Evolutionary conservation across 2,329 filamentous ascomycete genomes (phyloP).

Genomic region (Fusarium lateritium): DNA sequence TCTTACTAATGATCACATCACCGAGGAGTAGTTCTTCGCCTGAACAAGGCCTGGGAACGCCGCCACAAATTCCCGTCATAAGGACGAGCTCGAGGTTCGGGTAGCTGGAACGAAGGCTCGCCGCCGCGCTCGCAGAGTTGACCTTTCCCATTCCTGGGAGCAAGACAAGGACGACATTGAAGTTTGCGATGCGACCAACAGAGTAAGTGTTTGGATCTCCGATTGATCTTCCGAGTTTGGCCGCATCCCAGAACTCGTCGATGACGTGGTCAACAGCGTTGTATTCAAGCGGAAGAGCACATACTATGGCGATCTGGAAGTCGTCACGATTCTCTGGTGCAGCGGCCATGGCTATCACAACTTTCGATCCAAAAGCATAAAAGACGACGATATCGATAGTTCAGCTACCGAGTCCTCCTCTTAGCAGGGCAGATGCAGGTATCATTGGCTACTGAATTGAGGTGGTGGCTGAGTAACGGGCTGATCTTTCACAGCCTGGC

Average conservation of each 20-base stretch:
- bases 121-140: constrained; percentile 45
- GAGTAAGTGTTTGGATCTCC: constrained; percentile 52
- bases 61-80: constrained; percentile 60
- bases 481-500: too few relatives aligned
- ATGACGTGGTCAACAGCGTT: constrained; percentile 45
- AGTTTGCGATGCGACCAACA: constrained; percentile 48
- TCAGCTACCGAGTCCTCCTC: too few relatives aligned
- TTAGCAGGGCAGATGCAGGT: too few relatives aligned
- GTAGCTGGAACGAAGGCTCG: constrained; percentile 54
- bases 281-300: constrained; percentile 47
- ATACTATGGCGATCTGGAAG: constrained; percentile 49
- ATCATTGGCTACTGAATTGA: too few relatives aligned
- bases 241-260: constrained; percentile 49
- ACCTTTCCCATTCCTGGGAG: constrained; percentile 51
- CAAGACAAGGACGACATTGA: constrained; percentile 50
- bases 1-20: constrained; percentile 53
- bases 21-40: constrained; percentile 49
- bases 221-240: constrained; percentile 37
- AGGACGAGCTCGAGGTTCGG: constrained; percentile 52
- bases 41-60: constrained; percentile 44
- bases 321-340: constrained; percentile 17
- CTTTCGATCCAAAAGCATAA: too few relatives aligned
- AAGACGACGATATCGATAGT: not conserved
- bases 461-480: too few relatives aligned
- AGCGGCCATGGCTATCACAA: not conserved